phyloP scores from a whole-genome alignment of 768 basidiomycete genomes.

The Kwoniella sp. region DNA sequence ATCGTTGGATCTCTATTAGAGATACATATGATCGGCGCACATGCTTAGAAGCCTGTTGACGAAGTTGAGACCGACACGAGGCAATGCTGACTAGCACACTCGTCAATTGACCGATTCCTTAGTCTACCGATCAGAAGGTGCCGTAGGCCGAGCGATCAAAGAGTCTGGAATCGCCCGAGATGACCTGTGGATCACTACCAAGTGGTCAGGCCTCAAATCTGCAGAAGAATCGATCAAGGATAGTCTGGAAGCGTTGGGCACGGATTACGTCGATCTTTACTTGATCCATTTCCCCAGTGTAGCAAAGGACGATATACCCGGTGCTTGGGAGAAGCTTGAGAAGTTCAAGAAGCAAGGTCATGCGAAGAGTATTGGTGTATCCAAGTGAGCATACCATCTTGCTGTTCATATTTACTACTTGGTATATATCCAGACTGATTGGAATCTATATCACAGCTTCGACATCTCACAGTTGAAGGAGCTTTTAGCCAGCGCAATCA shows the following conservation, averaged over 20 bases:
- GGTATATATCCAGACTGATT: too few species aligned
- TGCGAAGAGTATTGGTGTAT: constrained; percentile 39
- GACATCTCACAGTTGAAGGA: constrained; percentile 27
- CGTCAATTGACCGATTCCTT: not conserved
- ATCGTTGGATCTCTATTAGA: too few species aligned
- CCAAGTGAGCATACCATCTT: constrained; percentile 28
- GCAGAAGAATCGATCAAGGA: constrained; percentile 20
- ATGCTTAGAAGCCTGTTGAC: too few species aligned
- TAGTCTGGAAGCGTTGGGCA: constrained; percentile 31
- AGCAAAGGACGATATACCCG: constrained; percentile 28
- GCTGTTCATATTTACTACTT: too few species aligned
- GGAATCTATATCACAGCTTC: too few species aligned
- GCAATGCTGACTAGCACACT: too few species aligned
- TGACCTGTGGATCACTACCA: constrained; percentile 46
- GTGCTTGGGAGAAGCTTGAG: constrained; percentile 40
- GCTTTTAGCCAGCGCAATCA: constrained; percentile 14
- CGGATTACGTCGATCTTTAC: constrained; percentile 39
- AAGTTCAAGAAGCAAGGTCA: constrained; percentile 28
- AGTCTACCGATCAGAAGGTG: constrained; percentile 45
- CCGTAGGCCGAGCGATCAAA: constrained; percentile 40
- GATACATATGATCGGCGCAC: too few species aligned
- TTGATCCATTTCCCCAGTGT: constrained; percentile 35
- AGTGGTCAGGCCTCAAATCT: constrained; percentile 27
- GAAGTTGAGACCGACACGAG: too few species aligned
- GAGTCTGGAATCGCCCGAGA: constrained; percentile 28